phyloP scores from a whole-genome alignment of 2,329 filamentous ascomycete species.

The Diaporthe humulicola region DNA sequence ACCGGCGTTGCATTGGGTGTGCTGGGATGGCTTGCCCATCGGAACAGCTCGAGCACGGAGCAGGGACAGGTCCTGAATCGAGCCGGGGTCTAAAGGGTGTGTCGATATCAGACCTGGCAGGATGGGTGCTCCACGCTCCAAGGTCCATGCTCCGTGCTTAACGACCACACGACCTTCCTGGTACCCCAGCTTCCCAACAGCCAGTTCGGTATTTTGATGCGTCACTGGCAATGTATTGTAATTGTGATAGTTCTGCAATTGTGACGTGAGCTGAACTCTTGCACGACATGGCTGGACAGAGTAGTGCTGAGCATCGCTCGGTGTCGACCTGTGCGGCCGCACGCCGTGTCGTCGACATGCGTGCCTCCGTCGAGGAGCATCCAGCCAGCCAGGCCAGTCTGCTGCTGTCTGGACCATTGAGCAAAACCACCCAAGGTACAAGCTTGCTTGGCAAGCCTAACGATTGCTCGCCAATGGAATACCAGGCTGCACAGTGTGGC shows the following conservation, averaged over 20 bases:
- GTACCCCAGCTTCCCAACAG: no score
- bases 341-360: not conserved
- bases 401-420: not conserved
- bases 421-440: no score
- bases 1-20: not conserved
- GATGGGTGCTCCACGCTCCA: not conserved
- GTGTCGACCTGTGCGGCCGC: not conserved
- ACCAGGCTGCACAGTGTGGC: not conserved
- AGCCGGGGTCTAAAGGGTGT: not conserved
- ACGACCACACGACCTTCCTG: not conserved
- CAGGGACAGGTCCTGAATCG: not conserved
- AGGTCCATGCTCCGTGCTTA: not conserved
- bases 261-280: not conserved
- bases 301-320: not conserved
- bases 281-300: not conserved
- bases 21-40: not conserved
- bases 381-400: not conserved
- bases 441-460: not conserved
- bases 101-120: slow-evolving; percentile 4
- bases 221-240: not conserved
- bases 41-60: slow-evolving; percentile 2
- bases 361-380: not conserved
- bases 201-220: not conserved
- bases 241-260: not conserved
- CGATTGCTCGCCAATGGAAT: not conserved